These are phyloP conservation scores for Xerophyta viscosa DNA, from an alignment of 106 monocot genomes.

Conservation along the genomic window DNA sequence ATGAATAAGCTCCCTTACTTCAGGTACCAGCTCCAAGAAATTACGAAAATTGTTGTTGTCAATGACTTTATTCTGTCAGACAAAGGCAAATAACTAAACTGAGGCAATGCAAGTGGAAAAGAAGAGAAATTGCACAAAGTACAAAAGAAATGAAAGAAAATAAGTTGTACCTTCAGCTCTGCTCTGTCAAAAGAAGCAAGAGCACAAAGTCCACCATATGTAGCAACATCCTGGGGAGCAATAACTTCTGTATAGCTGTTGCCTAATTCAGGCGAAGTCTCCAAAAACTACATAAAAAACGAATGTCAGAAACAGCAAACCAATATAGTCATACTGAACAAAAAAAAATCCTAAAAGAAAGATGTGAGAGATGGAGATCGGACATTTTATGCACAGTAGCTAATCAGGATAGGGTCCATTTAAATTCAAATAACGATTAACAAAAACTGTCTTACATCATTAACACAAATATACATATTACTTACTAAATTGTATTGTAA, in stretches of 20 bases:
- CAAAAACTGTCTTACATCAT: no score
- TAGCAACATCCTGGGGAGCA: slow-evolving; percentile 86
- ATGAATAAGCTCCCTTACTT: slow-evolving; percentile 93
- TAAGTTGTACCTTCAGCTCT: slow-evolving; percentile 61
- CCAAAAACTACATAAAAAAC: slow-evolving; percentile 55
- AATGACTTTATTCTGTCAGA: slow-evolving; percentile 77
- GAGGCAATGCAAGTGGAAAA: not conserved
- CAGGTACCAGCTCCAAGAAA: slow-evolving; percentile 88
- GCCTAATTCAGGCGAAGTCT: slow-evolving; percentile 71
- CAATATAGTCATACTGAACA: no score
- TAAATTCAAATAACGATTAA: no score
- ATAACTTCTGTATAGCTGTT: slow-evolving; percentile 83
- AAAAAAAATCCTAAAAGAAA: no score
- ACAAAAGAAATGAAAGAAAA: slow-evolving; percentile 1
- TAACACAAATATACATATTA: no score
- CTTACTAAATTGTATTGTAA: no score
- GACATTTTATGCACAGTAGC: no score
- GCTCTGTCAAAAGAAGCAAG: slow-evolving; percentile 91
- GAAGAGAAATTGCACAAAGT: not conserved
- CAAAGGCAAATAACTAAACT: slow-evolving; percentile 4
- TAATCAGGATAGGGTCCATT: no score
- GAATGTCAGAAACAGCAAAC: not conserved
- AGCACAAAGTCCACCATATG: slow-evolving; percentile 95
- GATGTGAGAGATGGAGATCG: no score
- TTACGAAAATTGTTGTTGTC: slow-evolving; percentile 91